phyloP scores from a whole-genome alignment of 1,284 basidiomycete genomes.

The Testicularia cyperi region DNA sequence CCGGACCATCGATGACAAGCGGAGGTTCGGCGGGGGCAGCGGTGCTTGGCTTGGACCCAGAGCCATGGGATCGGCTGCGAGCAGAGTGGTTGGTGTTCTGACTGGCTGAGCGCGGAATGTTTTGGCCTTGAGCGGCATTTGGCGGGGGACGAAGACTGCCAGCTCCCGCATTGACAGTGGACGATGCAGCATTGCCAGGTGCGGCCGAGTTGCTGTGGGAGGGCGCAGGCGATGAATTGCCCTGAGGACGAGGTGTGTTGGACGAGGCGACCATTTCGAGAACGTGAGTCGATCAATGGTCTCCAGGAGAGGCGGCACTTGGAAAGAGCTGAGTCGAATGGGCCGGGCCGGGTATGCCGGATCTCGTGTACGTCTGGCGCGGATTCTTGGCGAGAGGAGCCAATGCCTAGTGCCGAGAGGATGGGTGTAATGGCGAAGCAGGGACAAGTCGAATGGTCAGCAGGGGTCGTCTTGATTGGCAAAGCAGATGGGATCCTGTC shows the following conservation, averaged over 20 bases:
- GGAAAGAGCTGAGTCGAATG: neutral
- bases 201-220: conserved; percentile 6
- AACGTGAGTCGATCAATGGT: neutral
- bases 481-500: too few species aligned
- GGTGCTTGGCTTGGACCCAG: conserved; percentile 6
- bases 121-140: conserved; percentile 6
- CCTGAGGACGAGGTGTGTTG: conserved; percentile 12
- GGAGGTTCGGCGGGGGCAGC: conserved; percentile 20
- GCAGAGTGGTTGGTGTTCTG: conserved; percentile 16
- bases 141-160: conserved; percentile 17
- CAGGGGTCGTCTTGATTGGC: too few species aligned
- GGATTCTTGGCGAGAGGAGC: too few species aligned
- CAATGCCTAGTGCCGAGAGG: too few species aligned
- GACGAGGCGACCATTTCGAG: conserved; percentile 23
- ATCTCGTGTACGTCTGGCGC: too few species aligned
- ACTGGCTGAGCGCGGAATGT: conserved; percentile 7
- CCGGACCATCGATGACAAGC: conserved; percentile 52
- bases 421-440: too few species aligned
- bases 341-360: neutral
- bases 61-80: conserved; percentile 19
- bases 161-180: too few species aligned
- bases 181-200: conserved; percentile 5
- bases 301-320: neutral
- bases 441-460: too few species aligned
- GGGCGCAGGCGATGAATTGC: conserved; percentile 21